Evolutionary conservation across 2,329 filamentous ascomycete genomes (phyloP), one percentile per base, ranked within the genome.

Genomic region (Apiospora rasikravindrae): DNA sequence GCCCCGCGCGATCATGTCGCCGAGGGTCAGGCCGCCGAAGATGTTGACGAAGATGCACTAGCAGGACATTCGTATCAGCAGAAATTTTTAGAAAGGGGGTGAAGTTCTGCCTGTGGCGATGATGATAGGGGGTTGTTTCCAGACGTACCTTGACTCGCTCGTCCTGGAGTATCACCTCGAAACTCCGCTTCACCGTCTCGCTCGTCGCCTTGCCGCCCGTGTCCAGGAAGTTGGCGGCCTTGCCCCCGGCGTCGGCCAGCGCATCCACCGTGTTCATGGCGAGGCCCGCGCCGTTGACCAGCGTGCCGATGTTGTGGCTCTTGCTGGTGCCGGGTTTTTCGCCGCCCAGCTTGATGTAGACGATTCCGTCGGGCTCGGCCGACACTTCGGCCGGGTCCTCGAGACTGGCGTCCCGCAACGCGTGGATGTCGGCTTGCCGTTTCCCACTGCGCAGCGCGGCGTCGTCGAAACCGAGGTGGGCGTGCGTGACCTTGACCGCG

Each of bases 231-330:
- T 98, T 98, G 14, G 94, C 90, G 33, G 92, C 92, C 45, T 86
- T 82, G 1, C 93, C 93, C 11, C 91, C 91, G 71, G 90, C 88
- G 16, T 90, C 83, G 2, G 88, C 86, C 1, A 98, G 88, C 0
- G 93, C 92, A 80, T 98, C 95, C 73, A 95, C 91, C 0, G 94
- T 97, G 80, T 96, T 96, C 93, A 98, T 96, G 0, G 94, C 94
- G 1, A 98, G 88, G 0, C 95, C 95, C 0, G 95, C 95, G 61
- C 95, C 94, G 78, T 98, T 98, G 75, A 97, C 94, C 74, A 97
- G 85, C 0, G 93, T 97, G 49, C 94, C 95, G 70, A 97, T 91
- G 74, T 90, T 90, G 70, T 87, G 57, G 29, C 57, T 64, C 19
- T n/a, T 4, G 57, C 24, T 10, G 57, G 22, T 4, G 8, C 10